Evolutionary conservation across 208 protist species (phyloP), one percentile per base, ranked within the genome.

Genomic region (Zelonia costaricensis): DNA sequence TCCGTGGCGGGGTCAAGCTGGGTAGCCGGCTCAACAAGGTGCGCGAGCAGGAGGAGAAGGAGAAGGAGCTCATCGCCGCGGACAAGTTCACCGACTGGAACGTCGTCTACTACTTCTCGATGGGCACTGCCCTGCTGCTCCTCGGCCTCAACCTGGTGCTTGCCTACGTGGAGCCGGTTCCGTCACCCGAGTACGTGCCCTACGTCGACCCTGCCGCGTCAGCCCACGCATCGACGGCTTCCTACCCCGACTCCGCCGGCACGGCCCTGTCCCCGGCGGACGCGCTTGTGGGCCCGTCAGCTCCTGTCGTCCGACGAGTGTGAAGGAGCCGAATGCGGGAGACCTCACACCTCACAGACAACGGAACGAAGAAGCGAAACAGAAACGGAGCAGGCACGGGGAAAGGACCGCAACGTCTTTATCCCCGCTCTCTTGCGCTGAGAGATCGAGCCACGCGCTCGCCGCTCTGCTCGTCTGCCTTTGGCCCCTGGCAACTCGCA

Each of bases 71-170:
- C 13, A 62, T 86, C 7, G 74, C 76, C 13, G 65, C 84, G 20
- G 81, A 85, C 61, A 82, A 84, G 52, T 83, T 83, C 46, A 88
- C 81, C 0, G 70, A 93, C 55, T 88, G 80, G 87, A 59, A 66
- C 35, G 54, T 82, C 23, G 58, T 84, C 9, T 79, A 69, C 66
- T 42, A 55, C 15, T 71, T 70, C 49, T 69, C 73, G 12, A 42
- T 74, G 18, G 76, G 57, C 30, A 27, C 53, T 0, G 80, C 69
- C 22, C 23, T 88, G 36, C 47, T 93, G 23, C 65, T 93, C 10
- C 48, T 91, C 10, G 42, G 54, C 2, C 59, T 88, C 27, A 86
- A 87, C 42, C 13, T 84, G 7, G n/a, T 88, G 12, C 49, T 88
- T 44, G 78, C 82, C n/a, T 76, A 66, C 22, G 83, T 86, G 25